Evolutionary conservation across 441 rosid species (phyloP).

Genomic region (Gossypium laxum): DNA sequence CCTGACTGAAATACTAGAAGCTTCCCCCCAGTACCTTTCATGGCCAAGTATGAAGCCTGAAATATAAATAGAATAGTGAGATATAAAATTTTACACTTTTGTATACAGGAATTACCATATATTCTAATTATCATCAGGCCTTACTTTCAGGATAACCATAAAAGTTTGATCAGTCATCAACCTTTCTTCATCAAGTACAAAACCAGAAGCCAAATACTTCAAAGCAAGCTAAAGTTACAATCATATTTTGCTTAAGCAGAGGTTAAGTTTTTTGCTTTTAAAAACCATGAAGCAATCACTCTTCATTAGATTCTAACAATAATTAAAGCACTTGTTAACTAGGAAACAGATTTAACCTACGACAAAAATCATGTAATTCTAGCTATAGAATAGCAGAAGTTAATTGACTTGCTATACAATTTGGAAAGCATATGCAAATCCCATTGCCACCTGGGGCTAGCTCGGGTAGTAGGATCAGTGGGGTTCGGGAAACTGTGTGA

Average conservation of each 20-base stretch:
- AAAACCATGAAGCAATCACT: not conserved
- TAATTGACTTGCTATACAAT: not conserved
- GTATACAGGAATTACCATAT: not conserved
- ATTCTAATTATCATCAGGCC: not conserved
- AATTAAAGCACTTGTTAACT: not conserved
- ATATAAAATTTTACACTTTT: conserved; percentile 8
- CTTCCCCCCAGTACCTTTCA: conserved; percentile 87
- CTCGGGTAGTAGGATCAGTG: not conserved
- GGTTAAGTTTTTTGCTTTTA: not conserved
- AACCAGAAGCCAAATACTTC: not conserved
- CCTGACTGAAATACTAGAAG: conserved; percentile 94
- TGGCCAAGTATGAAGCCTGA: conserved; percentile 88
- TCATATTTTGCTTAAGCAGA: not conserved
- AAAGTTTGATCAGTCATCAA: not conserved
- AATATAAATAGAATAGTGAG: conserved; percentile 10
- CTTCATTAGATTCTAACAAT: not conserved
- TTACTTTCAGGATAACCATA: not conserved
- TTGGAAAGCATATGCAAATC: not conserved
- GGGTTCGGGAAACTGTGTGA: not conserved
- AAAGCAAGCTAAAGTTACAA: not conserved
- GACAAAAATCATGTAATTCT: not conserved
- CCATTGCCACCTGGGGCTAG: not conserved
- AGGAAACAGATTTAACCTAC: not conserved
- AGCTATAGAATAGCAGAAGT: not conserved
- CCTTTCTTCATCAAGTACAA: conserved; percentile 4